Evolutionary conservation across 2,329 filamentous ascomycete species (phyloP), one percentile per base, ranked within the genome.

Genomic region (Verticillium albo-atrum): DNA sequence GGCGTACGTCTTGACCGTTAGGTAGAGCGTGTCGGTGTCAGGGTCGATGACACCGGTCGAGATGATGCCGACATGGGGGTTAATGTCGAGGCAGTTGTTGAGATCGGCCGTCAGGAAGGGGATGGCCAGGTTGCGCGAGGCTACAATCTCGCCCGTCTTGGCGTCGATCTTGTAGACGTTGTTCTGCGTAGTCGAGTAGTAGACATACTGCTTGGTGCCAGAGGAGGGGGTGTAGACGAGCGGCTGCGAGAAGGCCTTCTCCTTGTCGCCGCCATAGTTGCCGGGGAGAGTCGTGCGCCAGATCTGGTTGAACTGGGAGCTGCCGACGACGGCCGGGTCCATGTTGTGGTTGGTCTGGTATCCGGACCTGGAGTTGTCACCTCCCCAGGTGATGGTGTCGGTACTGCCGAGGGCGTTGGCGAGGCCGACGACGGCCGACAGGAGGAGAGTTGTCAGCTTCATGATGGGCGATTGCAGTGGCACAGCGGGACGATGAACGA

Each of bases 291-390:
- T 54, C 1, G 79, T 79, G 65, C 75, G 78, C 73, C 82, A 86
- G 4, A 85, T 69, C 59, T 83, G 79, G n/a, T 77, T 80, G 62
- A 86, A 87, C 55, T 81, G 75, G 2, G 77, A 68, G 57, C 80
- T 82, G 47, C 74, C 77, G 2, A 87, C 82, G 6, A 85, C 72
- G 10, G 79, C 74, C 1, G 84, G 84, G 65, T 87, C 82, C 78
- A 87, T 82, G 69, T 87, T 87, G 67, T 87, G 84, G 66, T 84
- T 86, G 15, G 74, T 76, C 67, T 82, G 78, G 65, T 84, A 84
- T 26, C 82, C 81, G 7, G 76, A 67, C 55, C 82, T 71, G 14
- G 79, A 76, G 66, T 82, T 83, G 64, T 83, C 81, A 60, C 82
- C 82, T 64, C 81, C 81, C 80, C 82, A 84, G 25, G 82, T 85